Evolutionary conservation across 768 basidiomycete genomes (phyloP).

Genomic region (Mycena rosella): DNA sequence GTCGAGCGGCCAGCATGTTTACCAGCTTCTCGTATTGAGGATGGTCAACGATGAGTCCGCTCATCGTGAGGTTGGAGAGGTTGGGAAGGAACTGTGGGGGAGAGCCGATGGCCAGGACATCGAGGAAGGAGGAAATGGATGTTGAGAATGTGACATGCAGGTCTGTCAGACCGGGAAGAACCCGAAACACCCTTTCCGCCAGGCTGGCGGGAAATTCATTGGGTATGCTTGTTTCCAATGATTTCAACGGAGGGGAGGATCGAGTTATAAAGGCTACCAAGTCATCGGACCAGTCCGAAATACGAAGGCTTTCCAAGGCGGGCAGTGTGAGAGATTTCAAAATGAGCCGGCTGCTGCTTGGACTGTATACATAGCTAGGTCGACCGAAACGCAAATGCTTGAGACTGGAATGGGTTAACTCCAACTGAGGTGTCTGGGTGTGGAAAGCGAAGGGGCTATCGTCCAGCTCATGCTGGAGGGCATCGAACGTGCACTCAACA

Average conservation of each 20-base stretch:
- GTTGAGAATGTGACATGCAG: neutral
- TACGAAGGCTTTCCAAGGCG: neutral
- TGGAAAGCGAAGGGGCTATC: too few species aligned
- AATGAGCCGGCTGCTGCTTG: neutral
- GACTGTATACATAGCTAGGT: too few species aligned
- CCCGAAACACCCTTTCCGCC: neutral
- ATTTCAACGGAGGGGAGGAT: neutral
- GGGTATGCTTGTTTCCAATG: neutral
- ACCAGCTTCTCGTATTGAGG: neutral
- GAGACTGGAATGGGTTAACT: neutral
- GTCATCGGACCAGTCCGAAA: neutral
- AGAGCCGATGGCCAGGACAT: neutral
- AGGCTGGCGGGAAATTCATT: neutral
- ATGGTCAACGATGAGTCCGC: too few species aligned
- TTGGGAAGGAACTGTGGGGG: neutral
- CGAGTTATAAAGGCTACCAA: neutral
- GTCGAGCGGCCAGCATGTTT: neutral
- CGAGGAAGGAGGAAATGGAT: neutral
- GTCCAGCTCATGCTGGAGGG: too few species aligned
- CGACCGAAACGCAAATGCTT: neutral
- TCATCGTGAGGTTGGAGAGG: neutral
- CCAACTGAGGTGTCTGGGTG: too few species aligned
- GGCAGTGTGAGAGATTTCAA: conserved; percentile 9
- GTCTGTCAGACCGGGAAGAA: neutral
- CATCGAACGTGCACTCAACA: neutral